Percentiles rank a stretch among this genome's conserved stretches.
Conservation (phyloP, 73 alveolate genomes). For the Paramecium biaurelia region DNA sequence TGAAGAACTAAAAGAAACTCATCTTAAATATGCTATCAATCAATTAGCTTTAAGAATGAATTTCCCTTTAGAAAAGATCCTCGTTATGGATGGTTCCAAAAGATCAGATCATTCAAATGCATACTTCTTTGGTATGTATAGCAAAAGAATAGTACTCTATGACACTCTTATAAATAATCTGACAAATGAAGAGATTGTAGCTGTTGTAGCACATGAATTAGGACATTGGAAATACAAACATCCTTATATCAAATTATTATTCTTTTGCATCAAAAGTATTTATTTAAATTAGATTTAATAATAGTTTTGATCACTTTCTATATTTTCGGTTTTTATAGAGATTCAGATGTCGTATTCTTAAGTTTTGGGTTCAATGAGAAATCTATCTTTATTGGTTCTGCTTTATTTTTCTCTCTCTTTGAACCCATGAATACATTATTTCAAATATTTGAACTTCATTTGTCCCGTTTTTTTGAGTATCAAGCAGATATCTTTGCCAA, state of each 20-base stretch:
- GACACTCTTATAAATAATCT: conserved; percentile 83
- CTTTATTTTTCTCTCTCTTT: conserved; percentile 74
- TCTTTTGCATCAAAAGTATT: conserved; percentile 70
- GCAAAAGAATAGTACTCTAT: conserved; percentile 90
- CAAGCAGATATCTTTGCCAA: conserved; percentile 77
- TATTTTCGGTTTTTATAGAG: conserved; percentile 48
- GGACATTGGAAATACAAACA: conserved; percentile 97
- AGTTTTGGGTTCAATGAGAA: conserved; percentile 84
- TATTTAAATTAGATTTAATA: conserved; percentile 52
- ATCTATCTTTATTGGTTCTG: conserved; percentile 62
- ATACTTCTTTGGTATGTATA: conserved; percentile 87
- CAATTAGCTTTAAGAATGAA: conserved; percentile 80
- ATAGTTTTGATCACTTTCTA: conserved; percentile 66
- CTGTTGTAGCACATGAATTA: conserved; percentile 93
- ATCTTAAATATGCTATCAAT: conserved; percentile 74
- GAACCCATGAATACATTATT: conserved; percentile 73
- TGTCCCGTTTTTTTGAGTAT: conserved; percentile 75
- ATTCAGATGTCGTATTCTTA: conserved; percentile 70
- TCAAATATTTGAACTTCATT: conserved; percentile 60
- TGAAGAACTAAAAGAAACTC: conserved; percentile 87
- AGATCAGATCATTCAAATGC: conserved; percentile 96
- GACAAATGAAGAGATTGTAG: conserved; percentile 83
- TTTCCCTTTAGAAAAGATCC: conserved; percentile 85
- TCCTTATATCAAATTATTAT: conserved; percentile 50
- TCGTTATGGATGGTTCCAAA: conserved; percentile 85